These are phyloP conservation scores for Blastocystis sp. DNA, from an alignment of 352 stramenopile species.

Conservation along the genomic window DNA sequence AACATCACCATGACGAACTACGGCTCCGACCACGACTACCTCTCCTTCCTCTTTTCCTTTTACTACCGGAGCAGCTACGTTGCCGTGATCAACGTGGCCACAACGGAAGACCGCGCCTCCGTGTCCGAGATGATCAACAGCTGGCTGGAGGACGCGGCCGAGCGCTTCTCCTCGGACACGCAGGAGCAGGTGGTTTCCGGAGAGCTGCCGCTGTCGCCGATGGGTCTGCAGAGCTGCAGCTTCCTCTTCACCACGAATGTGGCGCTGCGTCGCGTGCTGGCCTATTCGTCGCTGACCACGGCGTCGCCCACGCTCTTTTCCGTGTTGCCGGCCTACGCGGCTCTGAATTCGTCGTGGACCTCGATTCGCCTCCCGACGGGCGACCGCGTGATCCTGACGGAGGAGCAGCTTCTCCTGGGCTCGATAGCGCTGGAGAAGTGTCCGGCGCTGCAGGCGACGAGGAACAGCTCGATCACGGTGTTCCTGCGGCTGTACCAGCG, in stretches of 20 bases:
- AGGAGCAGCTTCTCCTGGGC: not conserved
- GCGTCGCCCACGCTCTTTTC: constrained; percentile 8
- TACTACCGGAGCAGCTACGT: constrained; percentile 35
- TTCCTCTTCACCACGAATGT: constrained; percentile 12
- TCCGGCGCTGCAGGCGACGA: not conserved
- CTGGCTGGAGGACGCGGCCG: not conserved
- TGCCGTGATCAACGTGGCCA: constrained; percentile 2
- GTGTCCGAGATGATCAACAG: not conserved
- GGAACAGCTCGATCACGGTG: constrained; percentile 41
- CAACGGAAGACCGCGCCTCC: not conserved
- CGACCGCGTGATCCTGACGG: not conserved
- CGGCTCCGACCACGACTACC: constrained; percentile 42
- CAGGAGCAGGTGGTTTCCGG: not conserved
- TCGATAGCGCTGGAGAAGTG: not conserved
- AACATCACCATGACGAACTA: constrained; percentile 59
- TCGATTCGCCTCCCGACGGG: constrained; percentile 5
- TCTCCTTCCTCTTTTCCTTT: constrained; percentile 37
- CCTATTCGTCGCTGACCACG: not conserved
- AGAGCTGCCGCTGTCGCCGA: not conserved
- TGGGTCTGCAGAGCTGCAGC: not conserved
- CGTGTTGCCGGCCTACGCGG: not conserved
- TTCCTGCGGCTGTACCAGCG: constrained; percentile 41
- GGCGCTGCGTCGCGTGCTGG: constrained; percentile 18
- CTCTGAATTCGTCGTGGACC: not conserved
- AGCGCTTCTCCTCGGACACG: not conserved